phyloP scores from a whole-genome alignment of 768 basidiomycete genomes.

The Aureoboletus auriporus region DNA sequence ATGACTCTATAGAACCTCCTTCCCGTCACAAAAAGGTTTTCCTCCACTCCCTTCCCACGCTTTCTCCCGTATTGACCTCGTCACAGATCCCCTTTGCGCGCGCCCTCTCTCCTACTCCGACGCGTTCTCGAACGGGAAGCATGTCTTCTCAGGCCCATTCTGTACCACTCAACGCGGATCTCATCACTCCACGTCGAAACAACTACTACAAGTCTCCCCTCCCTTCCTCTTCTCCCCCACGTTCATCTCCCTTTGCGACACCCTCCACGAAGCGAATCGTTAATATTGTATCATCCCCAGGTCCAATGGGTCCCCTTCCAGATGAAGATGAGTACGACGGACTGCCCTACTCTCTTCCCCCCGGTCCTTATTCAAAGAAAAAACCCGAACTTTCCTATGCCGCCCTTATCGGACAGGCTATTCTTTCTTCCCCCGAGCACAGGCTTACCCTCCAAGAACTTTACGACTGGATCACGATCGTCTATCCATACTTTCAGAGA shows the following conservation, averaged over 20 bases:
- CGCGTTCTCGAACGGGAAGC: constrained; percentile 29
- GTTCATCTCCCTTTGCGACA: constrained; percentile 59
- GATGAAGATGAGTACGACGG: constrained; percentile 62
- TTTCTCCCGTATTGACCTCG: neutral
- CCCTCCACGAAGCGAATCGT: constrained; percentile 53
- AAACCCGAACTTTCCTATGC: constrained; percentile 93
- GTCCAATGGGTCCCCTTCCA: constrained; percentile 65
- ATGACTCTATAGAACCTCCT: constrained; percentile 29
- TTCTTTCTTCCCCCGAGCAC: constrained; percentile 78
- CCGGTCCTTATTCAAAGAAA: constrained; percentile 73
- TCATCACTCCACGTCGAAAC: constrained; percentile 49
- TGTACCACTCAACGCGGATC: constrained; percentile 35
- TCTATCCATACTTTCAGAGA: constrained; percentile 90
- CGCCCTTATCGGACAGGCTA: constrained; percentile 92
- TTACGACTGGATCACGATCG: constrained; percentile 92
- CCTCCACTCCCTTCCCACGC: neutral
- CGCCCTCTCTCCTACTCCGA: constrained; percentile 45
- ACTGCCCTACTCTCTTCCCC: constrained; percentile 74
- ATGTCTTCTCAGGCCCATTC: constrained; percentile 27
- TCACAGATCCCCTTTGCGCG: constrained; percentile 28
- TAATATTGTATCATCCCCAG: constrained; percentile 82
- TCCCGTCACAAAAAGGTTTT: constrained; percentile 29
- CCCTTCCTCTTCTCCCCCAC: constrained; percentile 59
- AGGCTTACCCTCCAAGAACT: constrained; percentile 93
- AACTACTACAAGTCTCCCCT: constrained; percentile 44